Evolutionary conservation across 352 stramenopile genomes (phyloP), one percentile per base, ranked within the genome.

Genomic region (Globisporangium cystogenes): DNA sequence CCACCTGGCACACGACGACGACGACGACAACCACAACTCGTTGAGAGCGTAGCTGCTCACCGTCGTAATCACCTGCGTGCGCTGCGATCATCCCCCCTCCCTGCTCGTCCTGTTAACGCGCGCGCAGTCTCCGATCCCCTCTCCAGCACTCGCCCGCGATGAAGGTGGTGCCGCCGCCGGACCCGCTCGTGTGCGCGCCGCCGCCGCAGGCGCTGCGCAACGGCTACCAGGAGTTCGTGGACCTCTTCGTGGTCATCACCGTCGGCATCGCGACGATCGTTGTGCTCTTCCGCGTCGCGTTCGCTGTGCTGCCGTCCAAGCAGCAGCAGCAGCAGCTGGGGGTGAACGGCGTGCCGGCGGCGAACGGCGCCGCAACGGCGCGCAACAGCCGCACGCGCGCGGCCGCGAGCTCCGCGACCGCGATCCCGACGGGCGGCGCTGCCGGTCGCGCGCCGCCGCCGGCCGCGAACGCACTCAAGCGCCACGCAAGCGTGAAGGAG

Each of bases 241-340:
- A 88, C 45, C 53, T 87, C 40, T 72, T 89, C 55, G 82, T 89
- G 69, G 62, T 80, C 43, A 63, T 85, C 59, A 82, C 69, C 4
- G 72, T 89, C 44, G 75, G 72, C 29, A 55, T 86, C n/a, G 72
- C 72, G 37, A 72, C 81, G 33, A 64, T 83, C 42, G 62, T 86
- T 56, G 69, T 86, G 67, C 72, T 91, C 42, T 70, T 82, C 47
- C 75, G 81, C 41, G 72, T 87, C 43, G 52, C 80, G n/a, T 82
- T 87, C 60, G 66, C 67, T 21, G 41, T 73, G 37, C 76, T 82
- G 46, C 66, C 76, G 41, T 48, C 68, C 31, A 41, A 27, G 44
- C 44, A 16, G 12, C 51, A 2, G 37, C 44, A 27, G 23, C 26
- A 15, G n/a, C 46, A 1, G 7, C 5, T 24, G 52, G 24, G 20